These are phyloP conservation scores for Rhodamnia argentea DNA, from an alignment of 345 rosid species.

Conservation along the genomic window DNA sequence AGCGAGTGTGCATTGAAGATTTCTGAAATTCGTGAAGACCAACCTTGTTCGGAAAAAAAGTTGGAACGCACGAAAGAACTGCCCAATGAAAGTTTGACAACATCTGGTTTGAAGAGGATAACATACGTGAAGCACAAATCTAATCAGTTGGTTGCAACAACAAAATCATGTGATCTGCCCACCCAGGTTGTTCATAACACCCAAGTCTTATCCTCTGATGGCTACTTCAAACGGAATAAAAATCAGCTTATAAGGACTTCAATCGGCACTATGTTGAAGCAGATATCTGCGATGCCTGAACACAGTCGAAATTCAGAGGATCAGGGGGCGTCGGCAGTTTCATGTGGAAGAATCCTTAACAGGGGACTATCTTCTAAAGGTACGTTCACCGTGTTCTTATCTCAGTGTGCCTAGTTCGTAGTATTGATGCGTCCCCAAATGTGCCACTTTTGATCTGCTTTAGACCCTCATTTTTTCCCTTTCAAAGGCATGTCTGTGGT, in stretches of 20 bases:
- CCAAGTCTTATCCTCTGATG: conserved; percentile 33
- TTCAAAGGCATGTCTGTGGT: not conserved
- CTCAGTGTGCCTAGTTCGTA: not conserved
- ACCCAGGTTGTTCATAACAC: conserved; percentile 19
- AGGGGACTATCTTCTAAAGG: conserved; percentile 38
- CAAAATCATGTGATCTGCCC: conserved; percentile 19
- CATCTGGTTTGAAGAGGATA: conserved; percentile 33
- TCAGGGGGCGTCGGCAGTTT: conserved; percentile 19
- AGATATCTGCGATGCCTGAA: conserved; percentile 14
- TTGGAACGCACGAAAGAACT: conserved; percentile 26
- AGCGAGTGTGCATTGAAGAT: conserved; percentile 22
- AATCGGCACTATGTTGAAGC: conserved; percentile 25
- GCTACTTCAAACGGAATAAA: conserved; percentile 72
- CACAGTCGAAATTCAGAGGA: conserved; percentile 23
- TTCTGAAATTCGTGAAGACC: conserved; percentile 23
- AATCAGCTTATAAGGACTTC: conserved; percentile 80
- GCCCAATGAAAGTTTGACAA: conserved; percentile 20
- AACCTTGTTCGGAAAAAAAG: conserved; percentile 24
- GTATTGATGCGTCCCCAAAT: not conserved
- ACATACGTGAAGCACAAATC: conserved; percentile 68
- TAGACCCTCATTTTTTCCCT: not conserved
- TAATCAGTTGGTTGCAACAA: conserved; percentile 79
- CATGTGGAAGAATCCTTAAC: conserved; percentile 27
- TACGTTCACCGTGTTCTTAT: conserved; percentile 1
- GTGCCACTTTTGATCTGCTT: not conserved